A percentile compares a stretch with the other conserved stretches of the same genome.
Conservation (phyloP, 1,284 basidiomycete species). For the Pseudozyma sp. region DNA sequence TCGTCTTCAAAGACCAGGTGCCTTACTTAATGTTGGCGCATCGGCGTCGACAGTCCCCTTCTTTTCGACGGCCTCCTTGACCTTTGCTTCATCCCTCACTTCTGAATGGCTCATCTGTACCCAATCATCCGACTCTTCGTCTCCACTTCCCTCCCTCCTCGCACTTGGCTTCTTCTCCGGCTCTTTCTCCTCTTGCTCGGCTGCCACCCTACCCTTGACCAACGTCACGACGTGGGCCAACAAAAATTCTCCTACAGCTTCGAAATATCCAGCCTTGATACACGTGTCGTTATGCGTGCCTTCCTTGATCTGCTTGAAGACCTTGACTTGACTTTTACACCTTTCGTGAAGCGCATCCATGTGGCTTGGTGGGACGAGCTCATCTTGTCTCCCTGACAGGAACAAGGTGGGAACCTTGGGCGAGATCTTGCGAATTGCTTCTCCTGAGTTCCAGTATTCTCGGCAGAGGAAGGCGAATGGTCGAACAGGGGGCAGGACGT, state of each 20-base stretch:
- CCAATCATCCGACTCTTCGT: conserved; percentile 50
- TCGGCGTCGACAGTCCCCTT: neutral
- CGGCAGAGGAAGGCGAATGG: conserved; percentile 83
- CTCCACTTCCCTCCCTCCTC: conserved; percentile 10
- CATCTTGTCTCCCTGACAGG: conserved; percentile 81
- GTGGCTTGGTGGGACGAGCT: conserved; percentile 85
- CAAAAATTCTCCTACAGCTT: conserved; percentile 60
- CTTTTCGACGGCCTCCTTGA: conserved; percentile 1
- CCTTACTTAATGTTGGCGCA: conserved; percentile 37
- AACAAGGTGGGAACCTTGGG: conserved; percentile 83
- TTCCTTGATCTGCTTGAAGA: conserved; percentile 71
- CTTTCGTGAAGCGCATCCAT: conserved; percentile 83
- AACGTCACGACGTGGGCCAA: conserved; percentile 43
- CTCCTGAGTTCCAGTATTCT: conserved; percentile 87
- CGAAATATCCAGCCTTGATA: conserved; percentile 63
- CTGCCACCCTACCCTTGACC: conserved; percentile 4
- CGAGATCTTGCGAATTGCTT: conserved; percentile 79
- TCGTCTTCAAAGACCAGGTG: conserved; percentile 8
- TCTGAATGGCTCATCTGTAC: conserved; percentile 56
- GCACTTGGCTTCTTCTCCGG: conserved; percentile 1
- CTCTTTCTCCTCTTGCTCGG: neutral
- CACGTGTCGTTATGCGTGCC: conserved; percentile 76
- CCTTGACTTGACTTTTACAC: conserved; percentile 71
- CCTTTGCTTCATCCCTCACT: conserved; percentile 17
- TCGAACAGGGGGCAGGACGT: conserved; percentile 81